phyloP scores from a whole-genome alignment of 371 early-diverging fungal species.

The Mortierella sp. region DNA sequence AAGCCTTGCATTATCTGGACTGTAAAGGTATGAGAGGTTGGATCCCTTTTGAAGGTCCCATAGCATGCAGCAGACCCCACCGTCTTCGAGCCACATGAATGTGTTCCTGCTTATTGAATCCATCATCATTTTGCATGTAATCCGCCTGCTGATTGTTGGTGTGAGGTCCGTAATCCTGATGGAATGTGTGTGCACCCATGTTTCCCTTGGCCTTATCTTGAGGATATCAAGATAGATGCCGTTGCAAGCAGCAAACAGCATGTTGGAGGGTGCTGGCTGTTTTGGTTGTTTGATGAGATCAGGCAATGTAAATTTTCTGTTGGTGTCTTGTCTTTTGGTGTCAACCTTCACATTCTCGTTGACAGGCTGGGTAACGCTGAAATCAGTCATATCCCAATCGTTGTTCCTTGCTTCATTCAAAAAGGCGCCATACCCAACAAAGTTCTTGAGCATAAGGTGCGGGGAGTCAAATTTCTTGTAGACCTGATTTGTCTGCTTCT shows the following conservation, averaged over 20 bases:
- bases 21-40: constrained; percentile 39
- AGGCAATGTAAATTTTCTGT: neutral
- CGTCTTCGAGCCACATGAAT: constrained; percentile 53
- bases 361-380: constrained; percentile 27
- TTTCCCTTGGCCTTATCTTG: constrained; percentile 9
- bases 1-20: constrained; percentile 23
- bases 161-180: constrained; percentile 28
- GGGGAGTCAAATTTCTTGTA: no score
- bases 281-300: no score
- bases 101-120: constrained; percentile 34
- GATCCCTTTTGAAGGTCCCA: constrained; percentile 42
- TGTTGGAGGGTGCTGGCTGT: neutral
- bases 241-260: constrained; percentile 37
- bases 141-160: constrained; percentile 42
- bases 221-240: constrained; percentile 39
- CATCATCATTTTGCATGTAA: constrained; percentile 53
- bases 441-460: constrained; percentile 39
- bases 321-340: neutral
- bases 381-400: constrained; percentile 48
- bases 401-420: constrained; percentile 62
- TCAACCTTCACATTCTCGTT: neutral
- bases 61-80: constrained; percentile 35
- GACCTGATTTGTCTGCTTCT: no score
- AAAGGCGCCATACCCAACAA: constrained; percentile 67
- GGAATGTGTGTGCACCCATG: constrained; percentile 29